phyloP scores from a whole-genome alignment of 257 asterid species.

The Solanum medicagineum region DNA sequence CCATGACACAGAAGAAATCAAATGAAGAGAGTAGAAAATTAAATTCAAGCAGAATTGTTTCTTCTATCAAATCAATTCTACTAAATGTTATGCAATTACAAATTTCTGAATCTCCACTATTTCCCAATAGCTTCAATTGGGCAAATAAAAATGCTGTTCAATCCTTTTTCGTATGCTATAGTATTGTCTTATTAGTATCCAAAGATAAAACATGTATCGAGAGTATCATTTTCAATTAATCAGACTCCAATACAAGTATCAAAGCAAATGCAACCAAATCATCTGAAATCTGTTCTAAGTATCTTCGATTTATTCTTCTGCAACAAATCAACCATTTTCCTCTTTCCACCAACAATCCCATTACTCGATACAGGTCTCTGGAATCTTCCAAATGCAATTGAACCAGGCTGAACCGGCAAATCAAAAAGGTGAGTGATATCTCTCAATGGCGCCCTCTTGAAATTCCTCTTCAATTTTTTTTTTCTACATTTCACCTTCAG shows the following conservation, averaged over 20 bases:
- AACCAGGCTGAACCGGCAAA: not conserved
- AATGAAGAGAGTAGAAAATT: too few species aligned
- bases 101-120: not conserved
- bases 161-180: not conserved
- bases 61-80: not conserved
- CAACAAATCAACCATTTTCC: constrained; percentile 9
- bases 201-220: rapidly evolving
- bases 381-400: not conserved
- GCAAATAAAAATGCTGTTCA: not conserved
- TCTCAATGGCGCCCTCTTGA: constrained; percentile 25
- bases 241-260: too few species aligned
- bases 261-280: not conserved
- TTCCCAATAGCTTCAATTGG: not conserved
- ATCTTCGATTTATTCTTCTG: constrained; percentile 13
- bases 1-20: too few species aligned
- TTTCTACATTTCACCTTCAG: not conserved
- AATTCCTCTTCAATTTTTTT: not conserved
- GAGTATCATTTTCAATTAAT: too few species aligned
- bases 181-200: not conserved
- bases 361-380: not conserved
- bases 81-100: not conserved
- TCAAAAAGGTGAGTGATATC: constrained; percentile 26
- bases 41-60: too few species aligned
- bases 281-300: constrained; percentile 29
- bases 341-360: constrained; percentile 4